Percentiles rank a stretch among this genome's conserved stretches.
phyloP scores from a whole-genome alignment of 352 stramenopile species.

The Phytophthora megakarya region DNA sequence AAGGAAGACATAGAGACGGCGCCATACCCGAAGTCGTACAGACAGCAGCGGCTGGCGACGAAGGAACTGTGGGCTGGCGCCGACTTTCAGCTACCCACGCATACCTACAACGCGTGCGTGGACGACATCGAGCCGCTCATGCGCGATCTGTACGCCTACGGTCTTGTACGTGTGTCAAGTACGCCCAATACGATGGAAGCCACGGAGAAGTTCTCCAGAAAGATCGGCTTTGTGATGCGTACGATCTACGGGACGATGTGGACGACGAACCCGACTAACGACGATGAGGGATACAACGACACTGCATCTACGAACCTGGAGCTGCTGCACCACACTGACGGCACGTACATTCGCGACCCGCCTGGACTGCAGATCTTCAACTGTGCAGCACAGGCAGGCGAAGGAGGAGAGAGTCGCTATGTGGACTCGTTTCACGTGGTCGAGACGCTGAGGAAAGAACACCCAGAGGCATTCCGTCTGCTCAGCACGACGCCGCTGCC shows the following conservation, averaged over 20 bases:
- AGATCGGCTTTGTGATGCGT: constrained; percentile 84
- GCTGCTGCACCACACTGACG: constrained; percentile 86
- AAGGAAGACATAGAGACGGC: constrained; percentile 13
- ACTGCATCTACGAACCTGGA: constrained; percentile 87
- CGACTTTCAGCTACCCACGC: constrained; percentile 50
- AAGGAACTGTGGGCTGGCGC: constrained; percentile 59
- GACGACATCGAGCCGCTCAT: constrained; percentile 70
- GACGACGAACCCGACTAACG: constrained; percentile 79
- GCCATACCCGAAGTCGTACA: constrained; percentile 59
- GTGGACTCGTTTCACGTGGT: constrained; percentile 82
- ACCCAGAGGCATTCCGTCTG: constrained; percentile 73
- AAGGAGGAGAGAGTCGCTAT: constrained; percentile 79
- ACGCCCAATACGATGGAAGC: constrained; percentile 79
- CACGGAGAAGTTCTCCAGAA: constrained; percentile 79
- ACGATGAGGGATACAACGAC: constrained; percentile 84
- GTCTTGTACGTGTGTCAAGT: constrained; percentile 62
- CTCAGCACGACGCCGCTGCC: constrained; percentile 71
- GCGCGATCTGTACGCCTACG: constrained; percentile 72
- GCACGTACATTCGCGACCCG: constrained; percentile 87
- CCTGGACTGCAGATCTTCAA: constrained; percentile 92
- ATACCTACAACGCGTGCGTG: constrained; percentile 51
- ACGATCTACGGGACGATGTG: constrained; percentile 92
- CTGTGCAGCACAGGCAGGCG: constrained; percentile 75
- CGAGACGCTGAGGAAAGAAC: constrained; percentile 60
- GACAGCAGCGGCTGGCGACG: constrained; percentile 55